A percentile compares a stretch with the other conserved stretches of the same genome.
Conservation (phyloP, 805 yeast genomes). For the Candida pini region DNA sequence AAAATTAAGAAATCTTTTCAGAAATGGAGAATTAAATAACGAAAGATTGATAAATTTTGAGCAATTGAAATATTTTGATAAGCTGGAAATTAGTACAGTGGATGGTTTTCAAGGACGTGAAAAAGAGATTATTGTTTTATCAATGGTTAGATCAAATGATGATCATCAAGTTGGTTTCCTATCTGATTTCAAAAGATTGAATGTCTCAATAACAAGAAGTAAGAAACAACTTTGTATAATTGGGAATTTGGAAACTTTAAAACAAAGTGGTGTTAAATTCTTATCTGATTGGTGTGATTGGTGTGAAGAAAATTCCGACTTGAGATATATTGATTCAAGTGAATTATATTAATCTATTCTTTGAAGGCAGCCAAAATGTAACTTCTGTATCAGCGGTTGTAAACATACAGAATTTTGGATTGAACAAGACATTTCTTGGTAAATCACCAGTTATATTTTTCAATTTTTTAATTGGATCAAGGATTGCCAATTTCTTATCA, state of each 20-base stretch:
- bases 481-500: slow-evolving; percentile 2
- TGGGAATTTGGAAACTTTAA: slow-evolving; percentile 77
- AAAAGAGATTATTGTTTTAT: slow-evolving; percentile 75
- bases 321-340: slow-evolving; percentile 58
- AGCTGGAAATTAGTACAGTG: slow-evolving; percentile 77
- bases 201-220: slow-evolving; percentile 92
- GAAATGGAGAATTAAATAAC: slow-evolving; percentile 16
- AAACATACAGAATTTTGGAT: slow-evolving; percentile 54
- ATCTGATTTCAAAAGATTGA: slow-evolving; percentile 70
- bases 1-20: slow-evolving; percentile 43
- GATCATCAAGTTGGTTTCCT: slow-evolving; percentile 73
- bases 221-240: slow-evolving; percentile 77
- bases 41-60: slow-evolving; percentile 13
- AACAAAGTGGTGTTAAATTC: slow-evolving; percentile 38
- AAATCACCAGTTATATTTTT: slow-evolving; percentile 20
- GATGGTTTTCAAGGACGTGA: slow-evolving; percentile 98
- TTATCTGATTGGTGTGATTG: slow-evolving; percentile 62
- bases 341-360: slow-evolving; percentile 21
- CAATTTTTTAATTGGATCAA: slow-evolving; percentile 17
- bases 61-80: slow-evolving; percentile 17
- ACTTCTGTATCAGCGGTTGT: slow-evolving; percentile 60
- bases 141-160: slow-evolving; percentile 79
- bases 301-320: slow-evolving; percentile 62
- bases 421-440: slow-evolving; percentile 50
- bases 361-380: slow-evolving; percentile 36